Evolutionary conservation across 2,329 filamentous ascomycete species (phyloP).

Genomic region (Xylaria sp.): DNA sequence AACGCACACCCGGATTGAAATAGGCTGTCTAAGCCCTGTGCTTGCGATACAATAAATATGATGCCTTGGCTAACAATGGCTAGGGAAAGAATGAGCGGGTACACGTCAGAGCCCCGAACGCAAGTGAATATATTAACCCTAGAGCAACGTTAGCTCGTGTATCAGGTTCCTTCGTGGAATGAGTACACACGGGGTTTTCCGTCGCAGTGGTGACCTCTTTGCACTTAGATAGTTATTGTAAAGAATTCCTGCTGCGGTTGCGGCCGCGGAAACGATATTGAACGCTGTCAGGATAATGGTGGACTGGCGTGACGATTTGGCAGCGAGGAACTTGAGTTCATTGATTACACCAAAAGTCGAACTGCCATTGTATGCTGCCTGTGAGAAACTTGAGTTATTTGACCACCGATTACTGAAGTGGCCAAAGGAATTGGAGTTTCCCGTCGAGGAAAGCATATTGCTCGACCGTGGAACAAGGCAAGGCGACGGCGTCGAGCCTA

Average conservation of each 20-base stretch:
- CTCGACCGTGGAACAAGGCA: constrained; percentile 40
- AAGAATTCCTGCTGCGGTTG: constrained; percentile 66
- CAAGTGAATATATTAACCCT: constrained; percentile 53
- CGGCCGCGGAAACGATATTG: constrained; percentile 68
- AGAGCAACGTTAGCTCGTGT: constrained; percentile 33
- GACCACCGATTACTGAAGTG: constrained; percentile 43
- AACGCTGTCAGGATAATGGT: constrained; percentile 70
- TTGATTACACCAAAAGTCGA: constrained; percentile 60
- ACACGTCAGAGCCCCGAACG: constrained; percentile 60
- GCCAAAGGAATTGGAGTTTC: constrained; percentile 39
- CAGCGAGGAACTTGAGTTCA: constrained; percentile 62
- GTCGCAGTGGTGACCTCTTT: constrained; percentile 54
- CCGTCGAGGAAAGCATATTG: constrained; percentile 43
- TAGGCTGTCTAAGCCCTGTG: constrained; percentile 63
- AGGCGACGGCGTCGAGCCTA: constrained; percentile 48
- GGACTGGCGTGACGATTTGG: constrained; percentile 69
- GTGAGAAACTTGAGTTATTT: constrained; percentile 43
- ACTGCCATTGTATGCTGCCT: constrained; percentile 52
- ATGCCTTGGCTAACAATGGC: constrained; percentile 69
- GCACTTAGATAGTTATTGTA: constrained; percentile 64
- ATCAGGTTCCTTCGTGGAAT: constrained; percentile 19
- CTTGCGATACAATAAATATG: constrained; percentile 67
- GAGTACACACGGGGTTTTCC: constrained; percentile 54
- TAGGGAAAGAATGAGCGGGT: constrained; percentile 67
- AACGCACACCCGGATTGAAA: constrained; percentile 63